Evolutionary conservation across 768 basidiomycete species (phyloP).

Genomic region (Zangia roseola): DNA sequence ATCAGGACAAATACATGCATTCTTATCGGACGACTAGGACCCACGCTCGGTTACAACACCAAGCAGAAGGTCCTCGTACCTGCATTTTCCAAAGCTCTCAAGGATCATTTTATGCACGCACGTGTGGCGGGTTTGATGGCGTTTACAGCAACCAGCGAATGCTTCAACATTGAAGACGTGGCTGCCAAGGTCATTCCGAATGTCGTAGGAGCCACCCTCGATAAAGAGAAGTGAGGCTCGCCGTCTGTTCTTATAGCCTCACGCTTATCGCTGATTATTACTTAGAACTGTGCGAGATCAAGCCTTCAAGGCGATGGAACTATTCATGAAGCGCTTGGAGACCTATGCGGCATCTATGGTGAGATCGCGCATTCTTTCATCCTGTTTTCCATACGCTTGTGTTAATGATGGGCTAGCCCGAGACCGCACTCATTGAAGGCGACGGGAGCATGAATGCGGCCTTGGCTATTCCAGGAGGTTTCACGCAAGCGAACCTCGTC

Average conservation of each 20-base stretch:
- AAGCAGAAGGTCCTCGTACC: slow-evolving; percentile 96
- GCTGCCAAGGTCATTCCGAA: slow-evolving; percentile 88
- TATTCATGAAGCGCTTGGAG: slow-evolving; percentile 85
- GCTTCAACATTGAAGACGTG: slow-evolving; percentile 84
- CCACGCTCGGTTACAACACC: slow-evolving; percentile 80
- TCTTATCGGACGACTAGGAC: slow-evolving; percentile 87
- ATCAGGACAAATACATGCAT: slow-evolving; percentile 98
- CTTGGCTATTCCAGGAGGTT: slow-evolving; percentile 29
- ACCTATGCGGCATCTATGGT: slow-evolving; percentile 82
- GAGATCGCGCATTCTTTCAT: slow-evolving; percentile 17
- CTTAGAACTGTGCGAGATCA: slow-evolving; percentile 89
- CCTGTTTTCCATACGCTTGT: background rate
- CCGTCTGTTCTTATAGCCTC: background rate
- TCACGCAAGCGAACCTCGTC: slow-evolving; percentile 48
- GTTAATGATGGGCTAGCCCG: slow-evolving; percentile 43
- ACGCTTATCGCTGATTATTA: background rate
- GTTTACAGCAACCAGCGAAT: slow-evolving; percentile 91
- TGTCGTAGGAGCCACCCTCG: slow-evolving; percentile 75
- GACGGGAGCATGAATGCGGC: slow-evolving; percentile 28
- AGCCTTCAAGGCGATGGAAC: slow-evolving; percentile 88
- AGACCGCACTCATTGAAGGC: slow-evolving; percentile 46
- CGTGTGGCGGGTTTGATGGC: slow-evolving; percentile 94
- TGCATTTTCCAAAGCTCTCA: slow-evolving; percentile 86
- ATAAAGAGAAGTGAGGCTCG: slow-evolving; percentile 82
- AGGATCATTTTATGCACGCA: slow-evolving; percentile 90